Conservation (phyloP, 140 eudicot species). For the Stevia rebaudiana region DNA sequence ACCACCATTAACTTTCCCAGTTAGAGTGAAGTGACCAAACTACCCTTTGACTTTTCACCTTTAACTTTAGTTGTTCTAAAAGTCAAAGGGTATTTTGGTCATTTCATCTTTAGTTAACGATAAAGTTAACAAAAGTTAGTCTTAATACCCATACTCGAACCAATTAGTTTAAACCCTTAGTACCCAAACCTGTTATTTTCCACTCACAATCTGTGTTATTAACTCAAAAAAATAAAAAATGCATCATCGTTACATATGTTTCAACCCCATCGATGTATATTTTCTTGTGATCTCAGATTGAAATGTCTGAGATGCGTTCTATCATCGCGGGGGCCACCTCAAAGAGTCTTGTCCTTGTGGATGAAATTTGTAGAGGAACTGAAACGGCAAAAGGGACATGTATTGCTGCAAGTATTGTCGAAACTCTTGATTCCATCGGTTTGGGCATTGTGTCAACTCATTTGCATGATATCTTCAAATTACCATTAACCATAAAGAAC, state of each 20-base stretch:
- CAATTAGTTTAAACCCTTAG: no score
- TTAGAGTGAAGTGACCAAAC: no score
- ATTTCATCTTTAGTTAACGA: no score
- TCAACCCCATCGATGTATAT: not conserved
- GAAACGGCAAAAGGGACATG: constrained; percentile 97
- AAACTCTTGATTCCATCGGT: constrained; percentile 68
- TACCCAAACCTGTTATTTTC: no score
- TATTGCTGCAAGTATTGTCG: constrained; percentile 82
- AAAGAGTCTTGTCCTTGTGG: constrained; percentile 81
- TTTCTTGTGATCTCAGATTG: constrained; percentile 49
- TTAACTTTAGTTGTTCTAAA: no score
- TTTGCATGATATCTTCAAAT: constrained; percentile 77
- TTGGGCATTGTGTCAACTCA: constrained; percentile 88
- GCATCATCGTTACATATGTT: not conserved
- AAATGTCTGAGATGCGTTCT: constrained; percentile 92
- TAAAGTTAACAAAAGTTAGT: no score
- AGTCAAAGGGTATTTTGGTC: no score
- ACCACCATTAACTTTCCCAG: no score
- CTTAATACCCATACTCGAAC: no score
- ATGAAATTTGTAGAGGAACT: constrained; percentile 94
- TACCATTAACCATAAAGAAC: constrained; percentile 53
- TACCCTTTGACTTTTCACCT: no score
- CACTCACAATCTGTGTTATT: no score
- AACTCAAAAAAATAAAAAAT: no score
- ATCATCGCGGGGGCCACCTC: constrained; percentile 64